Percentiles rank a stretch among this genome's conserved stretches.
Conservation (phyloP, 805 yeast species). For the Pichia rugopelliculosa region DNA sequence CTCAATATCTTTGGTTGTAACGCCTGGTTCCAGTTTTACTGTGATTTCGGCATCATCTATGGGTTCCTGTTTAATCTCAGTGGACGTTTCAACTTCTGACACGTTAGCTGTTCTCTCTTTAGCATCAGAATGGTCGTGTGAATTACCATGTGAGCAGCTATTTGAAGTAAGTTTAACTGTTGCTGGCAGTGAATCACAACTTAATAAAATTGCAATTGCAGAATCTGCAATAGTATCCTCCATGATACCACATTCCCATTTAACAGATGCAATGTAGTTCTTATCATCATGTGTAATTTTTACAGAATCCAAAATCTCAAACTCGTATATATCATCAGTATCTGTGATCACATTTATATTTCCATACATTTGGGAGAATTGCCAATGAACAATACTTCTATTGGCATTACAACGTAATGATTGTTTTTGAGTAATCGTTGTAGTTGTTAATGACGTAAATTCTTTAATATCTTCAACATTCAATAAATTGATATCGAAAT, state of each 20-base stretch:
- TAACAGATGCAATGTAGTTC: constrained; percentile 51
- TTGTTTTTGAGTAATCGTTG: constrained; percentile 78
- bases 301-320: constrained; percentile 60
- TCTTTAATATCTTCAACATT: constrained; percentile 85
- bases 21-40: background rate
- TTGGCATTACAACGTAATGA: constrained; percentile 72
- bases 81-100: background rate
- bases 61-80: background rate
- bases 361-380: constrained; percentile 93
- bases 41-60: background rate
- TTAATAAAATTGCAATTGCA: constrained; percentile 78
- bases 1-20: background rate
- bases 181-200: constrained; percentile 92
- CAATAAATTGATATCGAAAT: constrained; percentile 77
- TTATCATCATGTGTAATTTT: constrained; percentile 40
- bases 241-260: constrained; percentile 85
- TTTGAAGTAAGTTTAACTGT: constrained; percentile 81
- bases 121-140: constrained; percentile 14
- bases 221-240: constrained; percentile 95
- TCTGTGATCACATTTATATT: constrained; percentile 57
- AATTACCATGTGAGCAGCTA: constrained; percentile 37
- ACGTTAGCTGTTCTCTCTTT: background rate
- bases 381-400: constrained; percentile 77
- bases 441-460: constrained; percentile 78
- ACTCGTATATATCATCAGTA: constrained; percentile 40